Conservation (phyloP, 345 rosid species). For the Pugionium dolabratum region DNA sequence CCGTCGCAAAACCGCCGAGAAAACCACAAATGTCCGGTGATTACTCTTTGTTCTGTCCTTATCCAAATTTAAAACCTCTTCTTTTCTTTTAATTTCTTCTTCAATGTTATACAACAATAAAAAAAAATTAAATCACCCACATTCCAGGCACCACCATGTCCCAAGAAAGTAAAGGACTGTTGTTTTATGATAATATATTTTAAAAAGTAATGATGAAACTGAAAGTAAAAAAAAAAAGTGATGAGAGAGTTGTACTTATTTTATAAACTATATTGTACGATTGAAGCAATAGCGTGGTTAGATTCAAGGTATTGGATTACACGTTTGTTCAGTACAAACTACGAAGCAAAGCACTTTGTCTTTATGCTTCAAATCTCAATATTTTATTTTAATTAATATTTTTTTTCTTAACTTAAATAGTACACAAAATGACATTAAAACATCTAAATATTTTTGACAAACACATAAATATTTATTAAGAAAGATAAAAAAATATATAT, state of each 20-base stretch:
- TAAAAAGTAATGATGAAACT: not conserved
- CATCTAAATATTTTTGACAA: not conserved
- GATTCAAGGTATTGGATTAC: constrained; percentile 40
- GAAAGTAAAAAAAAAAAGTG: not conserved
- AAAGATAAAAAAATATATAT: constrained; percentile 1
- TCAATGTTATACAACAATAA: not conserved
- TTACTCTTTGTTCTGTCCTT: constrained; percentile 33
- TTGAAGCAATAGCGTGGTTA: constrained; percentile 37
- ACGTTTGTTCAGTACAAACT: constrained; percentile 19
- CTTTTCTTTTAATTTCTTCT: not conserved
- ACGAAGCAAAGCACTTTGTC: not conserved
- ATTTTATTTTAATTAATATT: not conserved
- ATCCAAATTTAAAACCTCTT: constrained; percentile 19
- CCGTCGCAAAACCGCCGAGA: constrained; percentile 23
- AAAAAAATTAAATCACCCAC: constrained; percentile 7
- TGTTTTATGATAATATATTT: no score
- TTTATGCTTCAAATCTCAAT: not conserved
- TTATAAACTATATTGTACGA: constrained; percentile 29
- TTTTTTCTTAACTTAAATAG: constrained; percentile 12
- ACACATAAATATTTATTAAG: not conserved
- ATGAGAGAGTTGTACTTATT: constrained; percentile 8
- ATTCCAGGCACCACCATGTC: constrained; percentile 31
- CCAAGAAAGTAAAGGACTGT: constrained; percentile 33
- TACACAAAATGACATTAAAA: constrained; percentile 6
- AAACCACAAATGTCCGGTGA: constrained; percentile 8